These are phyloP conservation scores for Jimgerdemannia lactiflua DNA, from an alignment of 192 early-diverging fungal species.

Conservation along the genomic window DNA sequence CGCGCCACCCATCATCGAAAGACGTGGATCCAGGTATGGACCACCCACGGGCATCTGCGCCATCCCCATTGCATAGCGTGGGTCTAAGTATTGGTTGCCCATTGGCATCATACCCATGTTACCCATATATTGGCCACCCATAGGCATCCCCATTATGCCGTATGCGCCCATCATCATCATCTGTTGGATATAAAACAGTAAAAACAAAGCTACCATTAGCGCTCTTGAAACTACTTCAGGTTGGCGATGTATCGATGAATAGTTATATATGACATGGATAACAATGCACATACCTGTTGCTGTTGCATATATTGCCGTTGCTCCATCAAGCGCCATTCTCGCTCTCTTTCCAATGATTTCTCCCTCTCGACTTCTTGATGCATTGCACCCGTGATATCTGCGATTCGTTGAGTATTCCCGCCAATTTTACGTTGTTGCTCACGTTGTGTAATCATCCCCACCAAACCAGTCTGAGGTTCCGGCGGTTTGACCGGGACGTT, in stretches of 20 bases:
- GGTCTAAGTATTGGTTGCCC: neutral
- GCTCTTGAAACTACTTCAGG: neutral
- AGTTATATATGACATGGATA: neutral
- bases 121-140: neutral
- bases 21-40: slow-evolving; percentile 1
- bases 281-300: neutral
- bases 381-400: slow-evolving; percentile 19
- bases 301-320: slow-evolving; percentile 38
- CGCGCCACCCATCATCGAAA: neutral
- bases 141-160: neutral
- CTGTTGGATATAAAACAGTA: neutral
- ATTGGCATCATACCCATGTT: neutral
- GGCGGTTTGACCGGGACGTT: slow-evolving; percentile 29
- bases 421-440: slow-evolving; percentile 20
- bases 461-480: slow-evolving; percentile 25
- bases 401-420: slow-evolving; percentile 3
- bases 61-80: slow-evolving; percentile 2
- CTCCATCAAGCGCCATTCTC: slow-evolving; percentile 25
- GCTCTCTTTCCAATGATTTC: slow-evolving; percentile 29
- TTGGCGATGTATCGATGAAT: neutral
- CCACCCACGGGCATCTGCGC: neutral
- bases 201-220: neutral
- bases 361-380: slow-evolving; percentile 22
- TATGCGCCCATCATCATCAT: slow-evolving; percentile 7
- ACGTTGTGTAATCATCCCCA: slow-evolving; percentile 35